phyloP scores from a whole-genome alignment of 495 filamentous ascomycete genomes.

The Chaetomium cochliodes region DNA sequence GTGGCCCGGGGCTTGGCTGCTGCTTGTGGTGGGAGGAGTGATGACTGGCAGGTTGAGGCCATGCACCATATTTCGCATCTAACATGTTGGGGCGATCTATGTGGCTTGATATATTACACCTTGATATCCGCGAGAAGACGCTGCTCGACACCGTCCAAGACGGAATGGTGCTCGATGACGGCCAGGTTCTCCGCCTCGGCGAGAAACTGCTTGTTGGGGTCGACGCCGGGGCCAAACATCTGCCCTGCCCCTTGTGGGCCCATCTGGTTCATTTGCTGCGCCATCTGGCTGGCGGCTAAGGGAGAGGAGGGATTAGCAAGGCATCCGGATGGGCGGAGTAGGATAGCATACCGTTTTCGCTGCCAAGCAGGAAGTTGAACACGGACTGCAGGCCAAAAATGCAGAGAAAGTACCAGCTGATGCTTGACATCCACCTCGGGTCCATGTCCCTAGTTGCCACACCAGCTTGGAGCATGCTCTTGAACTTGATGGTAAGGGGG shows the following conservation, averaged over 20 bases:
- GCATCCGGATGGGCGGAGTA: neutral
- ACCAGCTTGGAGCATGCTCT: constrained; percentile 97
- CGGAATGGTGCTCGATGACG: constrained; percentile 87
- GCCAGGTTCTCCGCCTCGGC: constrained; percentile 93
- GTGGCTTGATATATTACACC: constrained; percentile 30
- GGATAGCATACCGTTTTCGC: constrained; percentile 76
- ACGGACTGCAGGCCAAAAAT: constrained; percentile 94
- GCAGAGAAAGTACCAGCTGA: constrained; percentile 98
- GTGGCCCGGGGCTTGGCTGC: constrained; percentile 50
- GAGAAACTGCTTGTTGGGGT: constrained; percentile 89
- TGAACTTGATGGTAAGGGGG: constrained; percentile 95
- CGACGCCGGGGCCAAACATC: constrained; percentile 90
- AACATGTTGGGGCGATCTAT: neutral
- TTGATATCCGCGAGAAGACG: constrained; percentile 64
- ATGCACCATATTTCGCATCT: neutral
- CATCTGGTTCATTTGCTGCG: constrained; percentile 86
- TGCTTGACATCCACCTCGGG: constrained; percentile 94
- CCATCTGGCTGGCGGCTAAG: constrained; percentile 88
- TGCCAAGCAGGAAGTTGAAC: constrained; percentile 95
- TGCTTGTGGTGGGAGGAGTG: constrained; percentile 59
- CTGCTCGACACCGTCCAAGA: constrained; percentile 82
- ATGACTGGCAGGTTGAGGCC: neutral
- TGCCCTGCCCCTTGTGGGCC: constrained; percentile 59
- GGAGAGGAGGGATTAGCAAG: neutral
- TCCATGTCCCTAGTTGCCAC: constrained; percentile 94